phyloP scores from a whole-genome alignment of 495 filamentous ascomycete species.

The Tuber microsphaerosporum region DNA sequence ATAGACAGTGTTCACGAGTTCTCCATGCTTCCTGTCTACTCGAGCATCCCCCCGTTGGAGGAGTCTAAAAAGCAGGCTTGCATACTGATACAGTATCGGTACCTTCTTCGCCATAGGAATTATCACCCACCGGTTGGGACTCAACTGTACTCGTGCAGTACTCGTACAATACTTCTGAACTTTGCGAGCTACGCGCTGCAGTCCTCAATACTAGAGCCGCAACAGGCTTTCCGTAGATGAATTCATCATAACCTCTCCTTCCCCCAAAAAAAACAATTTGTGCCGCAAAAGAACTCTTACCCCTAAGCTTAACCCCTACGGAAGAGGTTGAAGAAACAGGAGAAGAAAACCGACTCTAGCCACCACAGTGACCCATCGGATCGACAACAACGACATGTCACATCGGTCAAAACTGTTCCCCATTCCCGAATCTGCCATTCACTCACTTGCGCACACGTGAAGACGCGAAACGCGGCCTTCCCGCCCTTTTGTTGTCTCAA shows the following conservation, averaged over 20 bases:
- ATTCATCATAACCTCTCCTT: not conserved
- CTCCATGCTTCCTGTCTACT: not conserved
- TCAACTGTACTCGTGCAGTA: too few species aligned
- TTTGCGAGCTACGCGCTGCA: not conserved
- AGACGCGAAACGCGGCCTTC: not conserved
- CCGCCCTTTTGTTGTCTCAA: not conserved
- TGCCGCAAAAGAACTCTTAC: not conserved
- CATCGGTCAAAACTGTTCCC: not conserved
- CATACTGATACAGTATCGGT: not conserved
- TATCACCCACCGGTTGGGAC: not conserved
- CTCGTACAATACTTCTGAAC: not conserved
- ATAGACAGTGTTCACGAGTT: not conserved
- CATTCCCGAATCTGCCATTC: not conserved
- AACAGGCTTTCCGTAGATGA: too few species aligned
- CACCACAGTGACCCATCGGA: too few species aligned
- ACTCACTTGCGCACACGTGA: not conserved
- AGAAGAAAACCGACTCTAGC: not conserved
- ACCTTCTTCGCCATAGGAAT: not conserved
- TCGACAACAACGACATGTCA: not conserved
- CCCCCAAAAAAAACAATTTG: not conserved
- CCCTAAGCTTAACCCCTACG: not conserved
- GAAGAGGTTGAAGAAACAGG: not conserved
- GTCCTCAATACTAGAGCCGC: not conserved
- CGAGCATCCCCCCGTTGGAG: not conserved
- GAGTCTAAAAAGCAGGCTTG: not conserved